These are phyloP conservation scores for Metschnikowia chrysomelidarum DNA, from an alignment of 805 yeast species.

Conservation along the genomic window DNA sequence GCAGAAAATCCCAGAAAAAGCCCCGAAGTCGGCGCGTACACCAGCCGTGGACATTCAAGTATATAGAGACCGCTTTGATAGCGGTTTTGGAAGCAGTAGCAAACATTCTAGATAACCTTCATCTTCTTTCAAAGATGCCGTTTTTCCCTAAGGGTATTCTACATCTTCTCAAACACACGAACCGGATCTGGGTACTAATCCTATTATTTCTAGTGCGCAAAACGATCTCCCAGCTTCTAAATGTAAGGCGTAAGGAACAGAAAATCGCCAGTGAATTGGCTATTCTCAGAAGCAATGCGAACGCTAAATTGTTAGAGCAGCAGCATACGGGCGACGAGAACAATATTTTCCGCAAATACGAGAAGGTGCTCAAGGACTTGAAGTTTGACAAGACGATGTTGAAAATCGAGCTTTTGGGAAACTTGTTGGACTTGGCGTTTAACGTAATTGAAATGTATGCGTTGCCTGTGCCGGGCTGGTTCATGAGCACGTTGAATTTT, in stretches of 20 bases:
- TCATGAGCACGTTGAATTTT: conserved; percentile 39
- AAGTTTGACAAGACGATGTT: conserved; percentile 43
- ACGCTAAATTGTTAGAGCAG: conserved; percentile 22
- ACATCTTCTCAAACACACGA: conserved; percentile 38
- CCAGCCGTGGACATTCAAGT: conserved; percentile 28
- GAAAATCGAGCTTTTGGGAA: conserved; percentile 39
- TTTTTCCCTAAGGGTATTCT: conserved; percentile 38
- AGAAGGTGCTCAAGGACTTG: conserved; percentile 40
- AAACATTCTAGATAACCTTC: conserved; percentile 40
- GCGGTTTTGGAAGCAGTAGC: conserved; percentile 36
- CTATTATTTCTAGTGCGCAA: conserved; percentile 40
- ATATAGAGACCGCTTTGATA: conserved; percentile 29
- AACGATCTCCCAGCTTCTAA: conserved; percentile 41
- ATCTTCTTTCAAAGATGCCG: conserved; percentile 41
- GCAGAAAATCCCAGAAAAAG: conserved; percentile 1
- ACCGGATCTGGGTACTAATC: conserved; percentile 42
- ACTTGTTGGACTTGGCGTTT: conserved; percentile 39
- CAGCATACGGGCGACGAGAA: conserved; percentile 22
- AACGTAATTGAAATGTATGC: conserved; percentile 39
- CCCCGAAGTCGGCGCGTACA: not conserved
- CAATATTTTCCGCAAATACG: conserved; percentile 32
- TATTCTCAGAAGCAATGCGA: conserved; percentile 26
- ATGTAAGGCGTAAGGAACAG: conserved; percentile 36
- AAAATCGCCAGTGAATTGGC: conserved; percentile 38
- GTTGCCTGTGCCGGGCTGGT: conserved; percentile 39